phyloP scores from a whole-genome alignment of 2,329 filamentous ascomycete genomes.

The Aspergillus udagawae region DNA sequence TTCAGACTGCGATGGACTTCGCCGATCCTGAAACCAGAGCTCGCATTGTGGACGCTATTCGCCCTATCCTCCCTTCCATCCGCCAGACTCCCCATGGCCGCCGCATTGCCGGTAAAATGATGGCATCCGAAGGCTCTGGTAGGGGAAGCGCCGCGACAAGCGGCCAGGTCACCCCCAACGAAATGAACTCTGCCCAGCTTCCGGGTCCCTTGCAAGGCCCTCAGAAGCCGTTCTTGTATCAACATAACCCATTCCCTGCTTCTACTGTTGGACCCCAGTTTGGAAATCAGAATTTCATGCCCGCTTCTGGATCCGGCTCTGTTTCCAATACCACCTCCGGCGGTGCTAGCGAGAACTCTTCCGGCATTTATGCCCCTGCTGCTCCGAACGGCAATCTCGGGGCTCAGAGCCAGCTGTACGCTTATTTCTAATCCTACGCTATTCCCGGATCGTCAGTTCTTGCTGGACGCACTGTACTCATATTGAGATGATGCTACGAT shows the following conservation, averaged over 20 bases:
- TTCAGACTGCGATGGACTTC: conserved; percentile 91
- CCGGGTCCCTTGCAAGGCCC: conserved; percentile 27
- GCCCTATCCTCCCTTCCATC: conserved; percentile 77
- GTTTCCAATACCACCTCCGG: conserved; percentile 24
- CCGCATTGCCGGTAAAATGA: conserved; percentile 85
- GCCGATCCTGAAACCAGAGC: conserved; percentile 69
- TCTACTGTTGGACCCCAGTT: conserved; percentile 22
- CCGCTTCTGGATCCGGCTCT: conserved; percentile 17
- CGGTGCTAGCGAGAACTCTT: conserved; percentile 25
- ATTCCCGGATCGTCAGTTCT: conserved; percentile 15
- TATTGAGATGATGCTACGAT: conserved; percentile 38
- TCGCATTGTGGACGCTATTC: conserved; percentile 76
- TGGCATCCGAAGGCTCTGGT: conserved; percentile 48
- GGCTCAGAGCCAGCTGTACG: conserved; percentile 26
- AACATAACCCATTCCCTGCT: conserved; percentile 24
- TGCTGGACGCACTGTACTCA: conserved; percentile 33
- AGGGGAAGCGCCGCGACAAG: conserved; percentile 37
- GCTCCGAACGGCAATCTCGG: conserved; percentile 25
- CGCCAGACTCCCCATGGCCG: conserved; percentile 91
- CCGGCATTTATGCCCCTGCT: conserved; percentile 27
- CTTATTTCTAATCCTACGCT: conserved; percentile 29
- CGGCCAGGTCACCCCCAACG: conserved; percentile 38
- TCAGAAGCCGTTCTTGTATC: conserved; percentile 28
- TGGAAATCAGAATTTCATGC: conserved; percentile 21
- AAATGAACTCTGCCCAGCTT: conserved; percentile 34